Conservation (phyloP, 2,329 filamentous ascomycete species). For the Nannizzia gypsea region DNA sequence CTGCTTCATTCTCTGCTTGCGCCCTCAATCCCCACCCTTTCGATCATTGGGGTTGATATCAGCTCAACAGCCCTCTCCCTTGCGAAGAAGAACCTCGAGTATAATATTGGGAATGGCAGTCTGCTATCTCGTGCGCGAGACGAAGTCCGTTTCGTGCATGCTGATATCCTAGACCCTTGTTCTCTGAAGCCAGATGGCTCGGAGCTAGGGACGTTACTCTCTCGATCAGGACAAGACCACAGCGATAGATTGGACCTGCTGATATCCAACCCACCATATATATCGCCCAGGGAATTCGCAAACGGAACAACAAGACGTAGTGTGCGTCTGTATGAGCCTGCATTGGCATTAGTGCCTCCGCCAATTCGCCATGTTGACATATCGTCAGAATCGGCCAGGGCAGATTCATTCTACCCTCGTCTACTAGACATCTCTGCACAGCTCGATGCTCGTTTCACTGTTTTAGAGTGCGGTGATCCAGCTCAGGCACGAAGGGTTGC, state of each 20-base stretch:
- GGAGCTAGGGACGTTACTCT: not conserved
- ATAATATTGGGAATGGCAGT: slow-evolving; percentile 34
- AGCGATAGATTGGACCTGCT: slow-evolving; percentile 44
- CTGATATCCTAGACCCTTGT: slow-evolving; percentile 29
- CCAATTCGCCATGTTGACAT: not conserved
- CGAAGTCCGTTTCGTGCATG: slow-evolving; percentile 37
- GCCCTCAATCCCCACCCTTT: slow-evolving; percentile 31
- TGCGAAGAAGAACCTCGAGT: slow-evolving; percentile 50
- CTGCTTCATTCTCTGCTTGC: slow-evolving; percentile 54
- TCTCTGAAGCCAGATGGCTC: not conserved
- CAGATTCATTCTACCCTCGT: slow-evolving; percentile 28
- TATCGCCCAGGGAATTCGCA: slow-evolving; percentile 53
- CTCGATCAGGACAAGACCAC: not conserved
- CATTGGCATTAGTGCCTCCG: slow-evolving; percentile 60
- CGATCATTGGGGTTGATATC: slow-evolving; percentile 62
- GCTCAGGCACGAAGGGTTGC: slow-evolving; percentile 25
- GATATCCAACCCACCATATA: slow-evolving; percentile 83
- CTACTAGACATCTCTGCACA: slow-evolving; percentile 21
- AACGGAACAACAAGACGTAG: slow-evolving; percentile 53
- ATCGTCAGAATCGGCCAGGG: slow-evolving; percentile 9
- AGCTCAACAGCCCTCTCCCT: slow-evolving; percentile 54
- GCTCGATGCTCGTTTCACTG: slow-evolving; percentile 20
- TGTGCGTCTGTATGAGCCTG: slow-evolving; percentile 72
- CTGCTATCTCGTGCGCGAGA: slow-evolving; percentile 20
- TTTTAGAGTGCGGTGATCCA: slow-evolving; percentile 29